Evolutionary conservation across 169 alveolate genomes (phyloP), one percentile per base, ranked within the genome.

Genomic region (Perkinsus olseni): DNA sequence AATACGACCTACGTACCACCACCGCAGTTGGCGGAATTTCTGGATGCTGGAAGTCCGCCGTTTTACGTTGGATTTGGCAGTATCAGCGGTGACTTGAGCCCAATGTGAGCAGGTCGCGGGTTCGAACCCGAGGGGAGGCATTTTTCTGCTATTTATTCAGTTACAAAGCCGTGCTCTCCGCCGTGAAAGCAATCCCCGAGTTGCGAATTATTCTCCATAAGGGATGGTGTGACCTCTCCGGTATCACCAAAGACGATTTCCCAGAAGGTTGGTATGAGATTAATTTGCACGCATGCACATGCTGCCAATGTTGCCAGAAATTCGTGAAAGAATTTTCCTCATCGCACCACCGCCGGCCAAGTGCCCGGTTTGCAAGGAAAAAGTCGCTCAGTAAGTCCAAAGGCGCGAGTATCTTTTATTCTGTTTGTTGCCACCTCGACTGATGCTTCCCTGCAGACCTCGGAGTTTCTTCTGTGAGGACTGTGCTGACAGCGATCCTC

Each of bases 41-140:
- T 82, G 40, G 21, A 17, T 8, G 39, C 37, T 36, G 92, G 92
- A 0, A 17, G 40, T 17, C 92, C 92, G 36, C 92, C 92, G n/a
- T 37, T 82, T 24, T 82, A 82, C 92, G 38, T 82, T 38, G 92
- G 92, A 36, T 82, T 82, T 37, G 92, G 92, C n/a, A 45, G 62
- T 17, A 45, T 45, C 62, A 45, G 62, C 62, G 62, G 62, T 45
- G 62, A 45, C 17, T 45, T 45, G 62, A 45, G 62, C 62, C 62
- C 62, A 45, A 45, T 45, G 62, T 45, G 62, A 45, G 62, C 6
- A 45, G 62, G 62, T 17, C 62, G 62, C 62, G 17, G 62, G 62
- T 45, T 45, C 62, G 62, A 45, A 45, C 62, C 17, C 62, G 6
- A 17, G 24, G 17, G 6, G 62, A 10, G 62, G 6, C 62, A 45